These are phyloP conservation scores for Raphanus sativus DNA, from an alignment of 345 rosid genomes.

Conservation along the genomic window DNA sequence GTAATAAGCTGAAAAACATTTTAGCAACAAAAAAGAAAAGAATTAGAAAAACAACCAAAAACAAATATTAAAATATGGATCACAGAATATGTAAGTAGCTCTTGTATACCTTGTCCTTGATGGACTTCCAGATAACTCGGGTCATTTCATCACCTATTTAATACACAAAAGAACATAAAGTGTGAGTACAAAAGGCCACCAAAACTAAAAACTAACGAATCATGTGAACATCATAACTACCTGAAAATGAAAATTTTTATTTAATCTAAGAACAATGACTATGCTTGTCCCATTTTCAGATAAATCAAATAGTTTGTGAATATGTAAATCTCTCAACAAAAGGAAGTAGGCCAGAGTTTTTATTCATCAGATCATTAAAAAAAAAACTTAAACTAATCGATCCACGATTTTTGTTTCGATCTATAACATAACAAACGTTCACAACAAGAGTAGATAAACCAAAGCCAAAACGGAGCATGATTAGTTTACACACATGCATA, in stretches of 20 bases:
- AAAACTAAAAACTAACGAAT: not conserved
- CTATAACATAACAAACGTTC: not conserved
- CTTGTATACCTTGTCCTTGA: conserved; percentile 82
- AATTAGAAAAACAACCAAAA: not conserved
- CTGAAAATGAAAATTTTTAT: not conserved
- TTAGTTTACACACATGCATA: too few relatives aligned
- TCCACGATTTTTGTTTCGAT: not conserved
- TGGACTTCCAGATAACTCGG: conserved; percentile 84
- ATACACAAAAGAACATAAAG: not conserved
- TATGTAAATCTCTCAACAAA: not conserved
- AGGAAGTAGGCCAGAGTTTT: not conserved
- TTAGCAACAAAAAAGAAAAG: not conserved
- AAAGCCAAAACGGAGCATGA: too few relatives aligned
- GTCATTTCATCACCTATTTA: conserved; percentile 97
- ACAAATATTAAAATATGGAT: not conserved
- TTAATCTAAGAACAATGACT: not conserved
- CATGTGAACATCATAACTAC: not conserved
- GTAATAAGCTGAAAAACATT: conserved; percentile 68
- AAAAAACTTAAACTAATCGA: not conserved
- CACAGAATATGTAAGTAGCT: not conserved
- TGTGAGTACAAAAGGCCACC: not conserved
- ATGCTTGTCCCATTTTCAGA: not conserved
- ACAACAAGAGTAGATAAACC: not conserved
- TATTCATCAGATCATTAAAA: not conserved
- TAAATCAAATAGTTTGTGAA: not conserved